Evolutionary conservation across 2,329 filamentous ascomycete genomes (phyloP).

Genomic region (Sclerotinia subarctica): DNA sequence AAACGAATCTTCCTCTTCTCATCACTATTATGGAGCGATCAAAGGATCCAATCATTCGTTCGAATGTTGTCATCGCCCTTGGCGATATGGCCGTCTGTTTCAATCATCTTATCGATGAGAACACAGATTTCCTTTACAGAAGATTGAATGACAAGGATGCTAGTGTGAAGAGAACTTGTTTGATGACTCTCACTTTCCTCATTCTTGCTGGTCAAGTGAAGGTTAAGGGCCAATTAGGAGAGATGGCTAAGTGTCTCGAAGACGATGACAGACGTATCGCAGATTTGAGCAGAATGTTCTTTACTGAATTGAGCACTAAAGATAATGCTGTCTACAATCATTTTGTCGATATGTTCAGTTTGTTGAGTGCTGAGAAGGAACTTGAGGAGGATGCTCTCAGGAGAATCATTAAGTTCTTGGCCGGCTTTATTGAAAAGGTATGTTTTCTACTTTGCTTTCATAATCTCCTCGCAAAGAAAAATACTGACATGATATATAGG

Average conservation of each 20-base stretch:
- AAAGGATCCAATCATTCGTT: conserved; percentile 85
- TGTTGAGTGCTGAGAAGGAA: conserved; percentile 76
- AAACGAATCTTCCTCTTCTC: conserved; percentile 83
- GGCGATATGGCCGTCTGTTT: conserved; percentile 99
- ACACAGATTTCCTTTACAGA: conserved; percentile 96
- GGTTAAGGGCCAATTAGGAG: conserved; percentile 95
- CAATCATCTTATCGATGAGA: conserved; percentile 98
- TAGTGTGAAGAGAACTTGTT: conserved; percentile 91
- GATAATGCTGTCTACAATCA: conserved; percentile 99
- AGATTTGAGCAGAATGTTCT: conserved; percentile 96
- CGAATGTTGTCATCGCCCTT: conserved; percentile 93
- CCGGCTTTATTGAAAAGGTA: conserved; percentile 97
- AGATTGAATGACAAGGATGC: conserved; percentile 83
- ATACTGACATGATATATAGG: conserved; percentile 51
- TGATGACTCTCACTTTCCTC: conserved; percentile 97
- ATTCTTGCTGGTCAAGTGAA: conserved; percentile 98
- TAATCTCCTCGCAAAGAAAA: neutral
- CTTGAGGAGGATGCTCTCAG: conserved; percentile 83
- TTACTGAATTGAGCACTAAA: conserved; percentile 94
- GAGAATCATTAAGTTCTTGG: conserved; percentile 85
- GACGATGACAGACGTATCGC: conserved; percentile 93
- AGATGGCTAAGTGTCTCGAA: conserved; percentile 99
- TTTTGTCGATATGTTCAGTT: conserved; percentile 98
- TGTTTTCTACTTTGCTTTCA: conserved; percentile 31
- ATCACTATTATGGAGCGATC: conserved; percentile 98